Evolutionary conservation across 495 filamentous ascomycete species (phyloP).

Genomic region (Schizothecium vesticola): DNA sequence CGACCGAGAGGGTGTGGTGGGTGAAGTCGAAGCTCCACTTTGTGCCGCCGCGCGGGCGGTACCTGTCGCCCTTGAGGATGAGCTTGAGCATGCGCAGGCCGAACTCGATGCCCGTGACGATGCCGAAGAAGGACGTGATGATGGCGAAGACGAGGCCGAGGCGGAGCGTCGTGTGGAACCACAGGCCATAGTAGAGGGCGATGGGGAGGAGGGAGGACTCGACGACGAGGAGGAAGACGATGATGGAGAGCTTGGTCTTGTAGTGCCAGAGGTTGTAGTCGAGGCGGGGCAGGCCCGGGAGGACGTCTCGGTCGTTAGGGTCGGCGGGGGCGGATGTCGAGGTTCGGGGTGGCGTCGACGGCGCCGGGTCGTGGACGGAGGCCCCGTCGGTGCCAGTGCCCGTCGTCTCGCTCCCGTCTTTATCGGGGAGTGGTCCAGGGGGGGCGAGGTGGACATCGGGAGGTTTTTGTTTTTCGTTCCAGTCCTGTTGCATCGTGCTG

Average conservation of each 20-base stretch:
- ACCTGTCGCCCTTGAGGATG: constrained; percentile 36
- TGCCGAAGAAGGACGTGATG: constrained; percentile 47
- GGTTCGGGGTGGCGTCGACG: not conserved
- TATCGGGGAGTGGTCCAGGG: not conserved
- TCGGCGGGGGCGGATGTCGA: not conserved
- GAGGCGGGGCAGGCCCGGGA: constrained; percentile 35
- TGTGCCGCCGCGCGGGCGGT: constrained; percentile 37
- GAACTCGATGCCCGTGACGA: constrained; percentile 46
- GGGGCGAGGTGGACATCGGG: not conserved
- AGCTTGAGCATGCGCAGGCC: constrained; percentile 41
- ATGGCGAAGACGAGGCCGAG: constrained; percentile 46
- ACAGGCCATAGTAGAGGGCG: constrained; percentile 43
- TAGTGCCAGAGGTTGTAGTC: constrained; percentile 42
- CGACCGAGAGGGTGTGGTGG: constrained; percentile 39
- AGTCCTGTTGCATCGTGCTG: not conserved
- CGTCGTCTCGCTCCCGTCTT: not conserved
- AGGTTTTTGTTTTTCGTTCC: not conserved
- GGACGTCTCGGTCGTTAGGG: not conserved
- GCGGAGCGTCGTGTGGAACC: constrained; percentile 33
- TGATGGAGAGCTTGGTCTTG: constrained; percentile 38
- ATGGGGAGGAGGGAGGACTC: constrained; percentile 44
- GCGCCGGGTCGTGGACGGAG: not conserved
- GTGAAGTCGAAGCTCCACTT: constrained; percentile 46
- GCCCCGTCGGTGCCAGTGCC: not conserved
- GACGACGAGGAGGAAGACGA: constrained; percentile 37